A percentile compares a stretch with the other conserved stretches of the same genome.
phyloP scores from a whole-genome alignment of 805 yeast genomes.

The Pichia cephalocereana region DNA sequence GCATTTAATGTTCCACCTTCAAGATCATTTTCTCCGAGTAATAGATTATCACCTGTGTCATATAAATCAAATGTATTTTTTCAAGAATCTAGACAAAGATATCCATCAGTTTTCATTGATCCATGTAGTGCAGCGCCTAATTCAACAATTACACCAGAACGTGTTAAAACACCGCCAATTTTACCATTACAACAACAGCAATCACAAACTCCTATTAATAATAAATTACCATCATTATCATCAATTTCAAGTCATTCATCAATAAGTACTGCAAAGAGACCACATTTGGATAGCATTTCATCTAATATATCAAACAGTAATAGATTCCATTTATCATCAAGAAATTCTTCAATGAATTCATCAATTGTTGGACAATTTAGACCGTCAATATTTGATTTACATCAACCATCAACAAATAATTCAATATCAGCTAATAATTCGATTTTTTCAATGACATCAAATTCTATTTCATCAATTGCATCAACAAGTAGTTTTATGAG shows the following conservation, averaged over 20 bases:
- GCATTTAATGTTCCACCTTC: not conserved
- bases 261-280: not conserved
- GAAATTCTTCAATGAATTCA: slow-evolving; percentile 4
- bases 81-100: slow-evolving; percentile 29
- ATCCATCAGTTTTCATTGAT: slow-evolving; percentile 40
- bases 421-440: slow-evolving; percentile 20
- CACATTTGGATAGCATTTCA: slow-evolving; percentile 1
- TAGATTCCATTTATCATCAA: slow-evolving; percentile 1
- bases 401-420: slow-evolving; percentile 14
- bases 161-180: slow-evolving; percentile 1
- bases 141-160: slow-evolving; percentile 1
- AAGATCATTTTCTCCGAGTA: slow-evolving; percentile 10
- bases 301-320: not conserved
- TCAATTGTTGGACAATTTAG: slow-evolving; percentile 3
- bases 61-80: slow-evolving; percentile 18
- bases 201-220: not conserved
- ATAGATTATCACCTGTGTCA: slow-evolving; percentile 12
- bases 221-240: slow-evolving; percentile 4
- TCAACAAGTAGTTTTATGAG: slow-evolving; percentile 17
- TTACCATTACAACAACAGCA: not conserved
- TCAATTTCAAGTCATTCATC: slow-evolving; percentile 11
- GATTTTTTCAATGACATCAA: slow-evolving; percentile 18
- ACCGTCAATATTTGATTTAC: slow-evolving; percentile 12
- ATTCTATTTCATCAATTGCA: slow-evolving; percentile 17
- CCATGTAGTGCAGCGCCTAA: slow-evolving; percentile 38